Evolutionary conservation across 176 grass and related monocot species (phyloP).

Genomic region (Eragrostis curvula): DNA sequence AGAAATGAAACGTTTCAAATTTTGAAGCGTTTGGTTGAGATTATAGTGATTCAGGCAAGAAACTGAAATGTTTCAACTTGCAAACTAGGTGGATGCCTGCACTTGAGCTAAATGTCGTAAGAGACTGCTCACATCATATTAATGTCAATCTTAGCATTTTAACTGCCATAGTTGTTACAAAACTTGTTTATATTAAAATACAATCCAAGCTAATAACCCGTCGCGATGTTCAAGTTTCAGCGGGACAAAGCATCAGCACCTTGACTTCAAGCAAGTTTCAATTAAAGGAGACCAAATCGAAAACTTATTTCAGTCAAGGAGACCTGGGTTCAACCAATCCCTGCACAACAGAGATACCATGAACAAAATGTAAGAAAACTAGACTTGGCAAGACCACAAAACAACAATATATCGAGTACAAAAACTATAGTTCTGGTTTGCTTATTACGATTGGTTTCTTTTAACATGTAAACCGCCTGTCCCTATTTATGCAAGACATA

Average conservation of each 20-base stretch:
- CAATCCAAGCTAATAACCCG: slow-evolving; percentile 17
- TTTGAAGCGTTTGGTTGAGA: too few relatives aligned
- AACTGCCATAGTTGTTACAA: slow-evolving; percentile 26
- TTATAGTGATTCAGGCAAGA: too few relatives aligned
- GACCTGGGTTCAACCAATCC: slow-evolving; percentile 83
- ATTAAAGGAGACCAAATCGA: slow-evolving; percentile 12
- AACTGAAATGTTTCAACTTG: too few relatives aligned
- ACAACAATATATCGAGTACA: neutral
- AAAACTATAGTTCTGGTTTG: neutral
- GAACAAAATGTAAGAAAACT: slow-evolving; percentile 24
- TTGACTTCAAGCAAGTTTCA: slow-evolving; percentile 25
- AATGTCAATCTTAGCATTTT: neutral
- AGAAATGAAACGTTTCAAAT: neutral
- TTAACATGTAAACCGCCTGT: neutral
- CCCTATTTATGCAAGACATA: neutral
- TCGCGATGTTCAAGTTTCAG: neutral
- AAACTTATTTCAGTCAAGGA: slow-evolving; percentile 65
- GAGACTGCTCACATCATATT: neutral
- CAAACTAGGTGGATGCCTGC: too few relatives aligned
- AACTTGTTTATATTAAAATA: slow-evolving; percentile 33
- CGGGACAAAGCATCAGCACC: neutral
- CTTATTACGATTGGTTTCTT: neutral
- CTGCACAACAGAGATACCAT: slow-evolving; percentile 49
- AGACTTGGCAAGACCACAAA: neutral
- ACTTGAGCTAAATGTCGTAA: neutral